These are phyloP conservation scores for Alternaria burnsii DNA, from an alignment of 2,329 filamentous ascomycete genomes.

Conservation along the genomic window DNA sequence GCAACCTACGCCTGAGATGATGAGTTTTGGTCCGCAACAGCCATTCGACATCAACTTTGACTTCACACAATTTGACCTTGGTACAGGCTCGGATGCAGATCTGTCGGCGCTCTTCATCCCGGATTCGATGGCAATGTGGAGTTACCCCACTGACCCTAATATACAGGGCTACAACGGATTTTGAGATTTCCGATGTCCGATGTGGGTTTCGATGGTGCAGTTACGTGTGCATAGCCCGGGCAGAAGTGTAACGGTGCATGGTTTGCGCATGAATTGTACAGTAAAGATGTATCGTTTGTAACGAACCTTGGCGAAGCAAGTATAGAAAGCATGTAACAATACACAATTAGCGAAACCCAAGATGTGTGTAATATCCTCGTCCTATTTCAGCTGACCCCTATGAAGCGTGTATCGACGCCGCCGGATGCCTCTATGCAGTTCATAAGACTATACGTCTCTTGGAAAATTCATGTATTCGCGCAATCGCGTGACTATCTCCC, in stretches of 20 bases:
- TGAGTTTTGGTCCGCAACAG: slow-evolving; percentile 36
- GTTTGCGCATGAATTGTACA: not conserved
- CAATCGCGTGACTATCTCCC: rapidly evolving
- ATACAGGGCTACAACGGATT: slow-evolving; percentile 26
- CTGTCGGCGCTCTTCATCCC: slow-evolving; percentile 49
- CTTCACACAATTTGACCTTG: slow-evolving; percentile 48
- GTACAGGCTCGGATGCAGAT: slow-evolving; percentile 48
- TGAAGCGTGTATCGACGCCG: not conserved
- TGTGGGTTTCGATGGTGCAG: not conserved
- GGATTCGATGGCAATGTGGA: slow-evolving; percentile 45
- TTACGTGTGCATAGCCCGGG: not conserved
- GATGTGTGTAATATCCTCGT: rapidly evolving
- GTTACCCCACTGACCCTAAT: slow-evolving; percentile 27
- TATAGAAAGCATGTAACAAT: not conserved
- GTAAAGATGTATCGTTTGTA: not conserved
- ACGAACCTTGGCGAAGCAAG: not conserved
- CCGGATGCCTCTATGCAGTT: too few relatives aligned
- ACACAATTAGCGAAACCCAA: not conserved
- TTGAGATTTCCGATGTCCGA: not conserved
- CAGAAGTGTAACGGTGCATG: not conserved
- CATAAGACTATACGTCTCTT: rapidly evolving
- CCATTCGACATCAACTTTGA: slow-evolving; percentile 48
- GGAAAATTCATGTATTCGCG: not conserved
- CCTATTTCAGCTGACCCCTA: not conserved
- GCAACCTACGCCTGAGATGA: slow-evolving; percentile 33